Evolutionary conservation across 2,329 filamentous ascomycete species (phyloP), one percentile per base, ranked within the genome.

Genomic region (Paecilomyces variotii): DNA sequence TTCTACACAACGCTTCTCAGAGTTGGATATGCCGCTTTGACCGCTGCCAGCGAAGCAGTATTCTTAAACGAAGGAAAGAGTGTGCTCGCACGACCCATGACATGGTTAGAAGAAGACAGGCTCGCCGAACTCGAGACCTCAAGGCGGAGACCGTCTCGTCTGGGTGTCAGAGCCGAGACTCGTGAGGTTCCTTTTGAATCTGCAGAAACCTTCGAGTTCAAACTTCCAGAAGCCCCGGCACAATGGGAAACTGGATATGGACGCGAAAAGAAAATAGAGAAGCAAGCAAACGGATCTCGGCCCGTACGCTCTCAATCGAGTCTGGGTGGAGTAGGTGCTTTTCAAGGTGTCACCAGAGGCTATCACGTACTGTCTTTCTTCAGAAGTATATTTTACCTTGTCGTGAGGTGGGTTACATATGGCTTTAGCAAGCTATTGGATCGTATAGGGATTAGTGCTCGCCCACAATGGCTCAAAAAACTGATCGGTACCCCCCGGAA

Each of bases 21-120:
- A 60, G 85, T 91, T 35, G 94, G 94, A 0, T 97, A 97, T 69
- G 87, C 87, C 10, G 87, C 93, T 11, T 85, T 97, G 61, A 96
- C 91, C 0, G 93, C 95, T 73, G 94, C 94, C 0, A 96, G 91
- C 66, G 92, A 97, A 73, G 93, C 93, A 2, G 94, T 97, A 0
- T 97, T 96, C 69, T 79, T 99, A 10, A 96, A 97, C 61, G 93
- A 97, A 73, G 93, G 93, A 53, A 84, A 84, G 49, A 82, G 82
- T 1, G 85, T 97, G 56, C 87, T 84, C 61, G 79, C 96, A 2
- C 86, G 86, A 63, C 79, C 82, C 35, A 87, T 87, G 75, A 97
- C 94, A 0, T 99, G 94, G 93, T 78, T 97, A 2, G 94, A 99
- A 70, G 89, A 93, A 65, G 89, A 96, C 64, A 84, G 92, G 4